Evolutionary conservation across 2,329 filamentous ascomycete genomes (phyloP), one percentile per base, ranked within the genome.

Genomic region (Cladosporium sp.): DNA sequence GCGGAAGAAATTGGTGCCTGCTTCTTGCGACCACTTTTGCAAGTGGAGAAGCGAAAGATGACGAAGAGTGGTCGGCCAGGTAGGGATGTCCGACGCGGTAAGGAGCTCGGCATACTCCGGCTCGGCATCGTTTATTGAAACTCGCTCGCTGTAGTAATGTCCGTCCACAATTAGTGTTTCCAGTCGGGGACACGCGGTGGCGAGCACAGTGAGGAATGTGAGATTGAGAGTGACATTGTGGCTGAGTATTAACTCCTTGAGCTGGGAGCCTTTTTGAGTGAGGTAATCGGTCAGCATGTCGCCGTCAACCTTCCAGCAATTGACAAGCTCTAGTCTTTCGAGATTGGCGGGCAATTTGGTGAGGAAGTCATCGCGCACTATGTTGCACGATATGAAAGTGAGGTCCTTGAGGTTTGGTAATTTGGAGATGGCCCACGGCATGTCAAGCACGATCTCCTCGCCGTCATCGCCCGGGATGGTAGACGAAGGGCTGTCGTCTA

Each of bases 221-320:
- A 96, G 70, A 59, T 83, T 85, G 33, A 96, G 73, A 2, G 84
- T 82, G 54, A 88, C 83, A 60, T 95, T 95, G 67, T 95, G 86
- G 47, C 85, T 80, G 4, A 96, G 72, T 1, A 76, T 78, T 7
- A 97, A 74, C 32, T 79, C 78, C 46, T 78, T 77, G 18, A 97
- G 71, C n/a, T 79, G 71, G 18, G 72, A 68, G 0, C 90, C 91
- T 59, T 88, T 82, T 1, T 78, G 78, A 5, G 73, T 63, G 35
- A 96, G 74, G 60, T 86, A 95, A 0, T 68, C 64, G 20, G 75
- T 71, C 18, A 96, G 69, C 52, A 83, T 77, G 3, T 82, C 76
- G 1, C 88, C 85, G 4, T 76, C 82, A 8, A 95, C 69, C 54
- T 86, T 81, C 69, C 84, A 84, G 62, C 90, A 96, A 59, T 93